These are phyloP conservation scores for Candida broadrunensis DNA, from an alignment of 805 yeast species.

Conservation along the genomic window DNA sequence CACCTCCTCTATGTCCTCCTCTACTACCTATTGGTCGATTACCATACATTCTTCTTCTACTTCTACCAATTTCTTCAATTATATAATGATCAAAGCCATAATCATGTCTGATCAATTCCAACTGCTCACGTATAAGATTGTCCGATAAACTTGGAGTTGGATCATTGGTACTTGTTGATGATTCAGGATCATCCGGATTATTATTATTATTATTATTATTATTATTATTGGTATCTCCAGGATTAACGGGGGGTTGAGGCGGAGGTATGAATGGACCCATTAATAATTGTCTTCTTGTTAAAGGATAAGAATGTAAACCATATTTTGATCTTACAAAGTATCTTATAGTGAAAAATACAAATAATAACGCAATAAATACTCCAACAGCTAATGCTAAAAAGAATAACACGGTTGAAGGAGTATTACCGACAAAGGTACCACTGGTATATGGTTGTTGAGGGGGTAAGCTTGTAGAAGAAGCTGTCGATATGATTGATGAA, in stretches of 20 bases:
- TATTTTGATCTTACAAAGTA: constrained; percentile 56
- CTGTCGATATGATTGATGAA: too few species aligned
- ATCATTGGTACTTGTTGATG: not conserved
- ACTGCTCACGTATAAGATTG: constrained; percentile 31
- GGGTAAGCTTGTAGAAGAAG: too few species aligned
- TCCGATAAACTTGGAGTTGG: constrained; percentile 3
- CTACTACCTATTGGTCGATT: not conserved
- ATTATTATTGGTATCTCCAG: constrained; percentile 1
- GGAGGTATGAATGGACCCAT: constrained; percentile 5
- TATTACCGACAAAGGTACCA: constrained; percentile 35
- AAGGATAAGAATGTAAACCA: constrained; percentile 49
- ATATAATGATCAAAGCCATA: constrained; percentile 27
- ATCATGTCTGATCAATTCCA: constrained; percentile 32
- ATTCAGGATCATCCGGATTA: not conserved
- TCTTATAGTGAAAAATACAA: constrained; percentile 58
- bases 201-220: not conserved
- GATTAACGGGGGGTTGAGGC: not conserved
- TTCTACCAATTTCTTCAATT: constrained; percentile 21
- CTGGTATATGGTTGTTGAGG: not conserved
- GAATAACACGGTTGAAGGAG: constrained; percentile 63
- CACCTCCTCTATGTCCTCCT: constrained; percentile 6
- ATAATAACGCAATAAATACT: constrained; percentile 51
- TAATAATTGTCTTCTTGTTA: constrained; percentile 23
- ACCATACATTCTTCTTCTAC: constrained; percentile 15
- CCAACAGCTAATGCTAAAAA: constrained; percentile 65